These are phyloP conservation scores for Nakazawaea laoshanensis DNA, from an alignment of 805 yeast genomes.

Conservation along the genomic window DNA sequence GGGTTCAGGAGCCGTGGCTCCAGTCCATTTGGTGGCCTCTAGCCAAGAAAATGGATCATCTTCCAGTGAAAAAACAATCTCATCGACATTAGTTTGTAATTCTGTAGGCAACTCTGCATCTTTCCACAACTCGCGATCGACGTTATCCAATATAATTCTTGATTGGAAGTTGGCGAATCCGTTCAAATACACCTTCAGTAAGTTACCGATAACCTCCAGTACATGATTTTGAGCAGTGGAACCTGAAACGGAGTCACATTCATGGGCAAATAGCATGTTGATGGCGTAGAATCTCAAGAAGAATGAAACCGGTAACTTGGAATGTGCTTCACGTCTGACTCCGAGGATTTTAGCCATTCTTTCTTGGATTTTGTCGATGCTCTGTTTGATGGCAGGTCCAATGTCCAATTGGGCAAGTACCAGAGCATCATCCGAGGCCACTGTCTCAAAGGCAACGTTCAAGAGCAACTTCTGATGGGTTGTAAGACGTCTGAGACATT, in stretches of 20 bases:
- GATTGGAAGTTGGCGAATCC: conserved; percentile 46
- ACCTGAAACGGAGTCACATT: conserved; percentile 80
- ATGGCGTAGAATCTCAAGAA: conserved; percentile 63
- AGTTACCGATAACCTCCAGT: conserved; percentile 59
- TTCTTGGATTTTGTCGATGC: conserved; percentile 64
- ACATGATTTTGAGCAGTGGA: conserved; percentile 49
- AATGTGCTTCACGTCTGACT: conserved; percentile 67
- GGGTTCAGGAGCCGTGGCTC: conserved; percentile 16
- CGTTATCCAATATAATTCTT: conserved; percentile 33
- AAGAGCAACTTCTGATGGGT: conserved; percentile 73
- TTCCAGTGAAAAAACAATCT: conserved; percentile 37
- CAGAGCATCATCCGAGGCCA: conserved; percentile 23
- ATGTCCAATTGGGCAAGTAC: conserved; percentile 57
- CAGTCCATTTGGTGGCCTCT: conserved; percentile 20
- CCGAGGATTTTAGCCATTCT: conserved; percentile 71
- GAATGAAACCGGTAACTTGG: conserved; percentile 45
- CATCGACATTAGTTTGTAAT: conserved; percentile 42
- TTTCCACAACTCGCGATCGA: conserved; percentile 75
- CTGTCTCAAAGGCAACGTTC: conserved; percentile 53
- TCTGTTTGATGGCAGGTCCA: conserved; percentile 52
- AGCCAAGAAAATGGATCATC: conserved; percentile 44
- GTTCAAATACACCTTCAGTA: conserved; percentile 49
- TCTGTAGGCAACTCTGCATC: conserved; percentile 48
- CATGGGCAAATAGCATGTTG: conserved; percentile 62
- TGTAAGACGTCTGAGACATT: conserved; percentile 64